These are phyloP conservation scores for Fistulinella prunicolor DNA, from an alignment of 768 basidiomycete genomes.

Conservation along the genomic window DNA sequence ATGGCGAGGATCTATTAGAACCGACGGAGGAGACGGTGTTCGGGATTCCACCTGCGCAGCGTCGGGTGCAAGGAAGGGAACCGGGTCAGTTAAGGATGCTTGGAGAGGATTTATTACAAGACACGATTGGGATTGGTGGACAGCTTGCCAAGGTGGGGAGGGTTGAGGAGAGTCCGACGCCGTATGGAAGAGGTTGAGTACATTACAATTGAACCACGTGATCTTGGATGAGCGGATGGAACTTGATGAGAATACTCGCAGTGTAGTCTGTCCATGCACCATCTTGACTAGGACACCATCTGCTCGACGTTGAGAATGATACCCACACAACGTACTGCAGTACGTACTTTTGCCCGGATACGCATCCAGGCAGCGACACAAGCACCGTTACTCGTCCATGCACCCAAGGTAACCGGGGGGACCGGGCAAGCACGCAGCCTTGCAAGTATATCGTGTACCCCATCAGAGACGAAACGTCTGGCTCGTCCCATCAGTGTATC, in stretches of 20 bases:
- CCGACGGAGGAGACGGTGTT: constrained; percentile 66
- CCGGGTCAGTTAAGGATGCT: constrained; percentile 47
- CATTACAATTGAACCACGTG: constrained; percentile 16
- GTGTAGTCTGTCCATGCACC: neutral
- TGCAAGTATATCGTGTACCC: neutral
- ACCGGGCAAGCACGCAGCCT: constrained; percentile 6
- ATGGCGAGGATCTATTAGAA: constrained; percentile 18
- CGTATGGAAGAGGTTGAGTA: constrained; percentile 31
- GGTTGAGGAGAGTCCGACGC: constrained; percentile 67
- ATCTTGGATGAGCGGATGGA: constrained; percentile 24
- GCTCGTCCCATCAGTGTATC: neutral
- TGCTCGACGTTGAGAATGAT: constrained; percentile 22
- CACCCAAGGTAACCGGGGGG: constrained; percentile 8
- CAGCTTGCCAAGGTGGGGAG: constrained; percentile 48
- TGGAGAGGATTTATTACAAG: constrained; percentile 61
- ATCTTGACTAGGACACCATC: neutral
- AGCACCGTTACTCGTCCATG: constrained; percentile 4
- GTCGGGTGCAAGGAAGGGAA: constrained; percentile 28
- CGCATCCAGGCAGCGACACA: constrained; percentile 12
- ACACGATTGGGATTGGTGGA: constrained; percentile 59
- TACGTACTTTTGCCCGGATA: constrained; percentile 24
- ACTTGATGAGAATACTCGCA: constrained; percentile 7
- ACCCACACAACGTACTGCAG: constrained; percentile 27
- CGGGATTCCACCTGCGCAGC: constrained; percentile 58
- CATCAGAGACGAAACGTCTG: constrained; percentile 1